Percentiles rank a stretch among this genome's conserved stretches.
These are phyloP conservation scores for Pyrenochaeta sp. DNA, from an alignment of 2,329 filamentous ascomycete genomes.

Conservation along the genomic window DNA sequence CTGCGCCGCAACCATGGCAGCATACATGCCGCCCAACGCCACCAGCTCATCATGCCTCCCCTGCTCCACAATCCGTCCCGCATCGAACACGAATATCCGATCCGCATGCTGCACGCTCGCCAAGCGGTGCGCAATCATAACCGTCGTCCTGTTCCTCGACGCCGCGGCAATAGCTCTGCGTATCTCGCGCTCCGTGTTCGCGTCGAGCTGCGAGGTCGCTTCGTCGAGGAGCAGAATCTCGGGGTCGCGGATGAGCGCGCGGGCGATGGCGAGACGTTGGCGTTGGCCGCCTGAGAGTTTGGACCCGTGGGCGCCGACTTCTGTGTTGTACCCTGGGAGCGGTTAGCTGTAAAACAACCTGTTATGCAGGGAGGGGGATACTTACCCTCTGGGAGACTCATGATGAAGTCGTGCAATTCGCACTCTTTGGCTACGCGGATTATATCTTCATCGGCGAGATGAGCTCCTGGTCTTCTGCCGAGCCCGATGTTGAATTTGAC, in stretches of 20 bases:
- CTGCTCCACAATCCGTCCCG: slow-evolving; percentile 66
- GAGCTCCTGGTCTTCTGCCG: slow-evolving; percentile 41
- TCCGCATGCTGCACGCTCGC: slow-evolving; percentile 81
- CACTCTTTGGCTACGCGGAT: slow-evolving; percentile 50
- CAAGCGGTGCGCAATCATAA: slow-evolving; percentile 79
- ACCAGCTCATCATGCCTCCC: slow-evolving; percentile 69
- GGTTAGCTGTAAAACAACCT: no score
- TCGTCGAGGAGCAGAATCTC: slow-evolving; percentile 57
- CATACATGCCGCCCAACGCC: slow-evolving; percentile 42
- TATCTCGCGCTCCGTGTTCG: slow-evolving; percentile 53
- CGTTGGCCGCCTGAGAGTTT: slow-evolving; percentile 56
- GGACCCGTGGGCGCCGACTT: slow-evolving; percentile 53
- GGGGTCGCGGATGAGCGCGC: slow-evolving; percentile 56
- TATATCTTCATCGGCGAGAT: slow-evolving; percentile 35
- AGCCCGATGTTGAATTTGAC: slow-evolving; percentile 55
- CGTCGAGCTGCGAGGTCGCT: slow-evolving; percentile 56
- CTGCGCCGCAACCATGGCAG: slow-evolving; percentile 47
- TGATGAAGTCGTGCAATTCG: slow-evolving; percentile 57
- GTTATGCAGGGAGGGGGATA: no score
- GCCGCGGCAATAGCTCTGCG: slow-evolving; percentile 52
- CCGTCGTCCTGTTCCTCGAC: slow-evolving; percentile 62
- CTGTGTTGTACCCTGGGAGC: slow-evolving; percentile 56
- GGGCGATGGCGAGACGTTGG: slow-evolving; percentile 55
- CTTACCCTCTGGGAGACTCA: slow-evolving; percentile 56
- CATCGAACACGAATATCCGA: slow-evolving; percentile 79